Evolutionary conservation across 1,284 basidiomycete genomes (phyloP), one percentile per base, ranked within the genome.

Genomic region (Ganoderma sinense): DNA sequence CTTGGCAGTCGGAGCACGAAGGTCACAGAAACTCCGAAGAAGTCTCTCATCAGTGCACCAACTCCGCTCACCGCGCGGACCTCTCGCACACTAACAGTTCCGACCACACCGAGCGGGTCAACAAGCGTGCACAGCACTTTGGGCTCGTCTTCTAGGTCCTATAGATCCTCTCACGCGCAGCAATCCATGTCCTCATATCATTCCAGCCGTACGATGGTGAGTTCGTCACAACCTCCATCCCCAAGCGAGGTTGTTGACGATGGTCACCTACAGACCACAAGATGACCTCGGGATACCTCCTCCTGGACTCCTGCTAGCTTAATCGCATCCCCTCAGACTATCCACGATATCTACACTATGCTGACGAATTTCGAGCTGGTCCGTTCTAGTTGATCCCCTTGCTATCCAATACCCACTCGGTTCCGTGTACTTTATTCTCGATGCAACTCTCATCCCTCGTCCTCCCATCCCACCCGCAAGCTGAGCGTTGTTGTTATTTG

Each of bases 11-110:
- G 87, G 39, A 84, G 83, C 74, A 86, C 82, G 70, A 89, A 89
- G 71, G 78, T 89, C 26, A 82, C 83, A 13, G 93, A 94, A 77
- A 94, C 94, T 6, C 94, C 94, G 33, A 95, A 94, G 84, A 95
- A 95, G 82, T 92, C 92, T 11, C 86, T 93, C 76, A 95, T 95
- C 75, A 91, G 93, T 78, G 94, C 93, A 14, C 94, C 94, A 5
- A 94, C 94, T 2, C 94, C 94, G 4, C 84, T 95, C 70, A 92
- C 93, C 51, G 92, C 93, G 70, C 90, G 93, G 62, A 85, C 87
- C 20, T 83, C 89, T 10, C 87, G 93, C 33, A 84, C 85, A 29
- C 80, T 83, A 11, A 86, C 87, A 66, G 85, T 86, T 26, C 85
- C 89, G 33, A 86, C 86, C 65, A 93, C 92, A 11, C 91, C 93